A percentile compares a stretch with the other conserved stretches of the same genome.
Conservation (phyloP, 768 basidiomycete genomes). For the Wakefieldia striispora region DNA sequence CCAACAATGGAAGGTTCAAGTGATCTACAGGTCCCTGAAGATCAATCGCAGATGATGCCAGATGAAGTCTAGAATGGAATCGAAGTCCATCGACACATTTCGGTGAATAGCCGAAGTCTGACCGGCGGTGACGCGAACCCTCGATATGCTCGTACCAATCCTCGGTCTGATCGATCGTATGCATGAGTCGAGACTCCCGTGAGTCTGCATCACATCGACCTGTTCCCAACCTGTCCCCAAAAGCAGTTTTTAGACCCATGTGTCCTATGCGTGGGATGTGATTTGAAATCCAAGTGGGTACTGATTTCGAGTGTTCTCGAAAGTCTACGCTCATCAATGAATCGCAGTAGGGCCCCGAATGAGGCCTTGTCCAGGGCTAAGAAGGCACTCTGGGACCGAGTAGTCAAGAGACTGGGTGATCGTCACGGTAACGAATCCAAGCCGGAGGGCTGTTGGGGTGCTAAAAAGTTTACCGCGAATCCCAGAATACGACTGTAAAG, state of each 20-base stretch:
- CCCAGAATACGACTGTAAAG: background rate
- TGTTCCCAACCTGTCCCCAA: background rate
- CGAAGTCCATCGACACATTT: background rate
- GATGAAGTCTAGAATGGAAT: conserved; percentile 6
- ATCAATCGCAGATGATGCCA: background rate
- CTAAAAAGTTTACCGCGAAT: background rate
- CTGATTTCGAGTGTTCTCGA: background rate
- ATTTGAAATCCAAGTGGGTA: conserved; percentile 18
- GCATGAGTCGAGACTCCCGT: conserved; percentile 2
- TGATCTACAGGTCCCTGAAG: background rate
- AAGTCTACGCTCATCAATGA: background rate
- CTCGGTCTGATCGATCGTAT: conserved; percentile 10
- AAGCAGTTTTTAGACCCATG: background rate
- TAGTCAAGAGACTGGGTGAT: background rate
- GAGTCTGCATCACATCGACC: background rate
- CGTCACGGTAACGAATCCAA: background rate
- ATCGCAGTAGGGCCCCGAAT: background rate
- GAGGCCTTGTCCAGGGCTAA: background rate
- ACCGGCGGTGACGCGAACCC: conserved; percentile 6
- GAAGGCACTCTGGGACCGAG: conserved; percentile 2
- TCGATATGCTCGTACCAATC: conserved; percentile 2
- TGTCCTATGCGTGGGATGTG: background rate
- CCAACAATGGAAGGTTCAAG: background rate
- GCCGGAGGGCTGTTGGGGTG: background rate
- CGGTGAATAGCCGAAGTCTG: background rate